These are phyloP conservation scores for Tuber indicum DNA, from an alignment of 495 filamentous ascomycete genomes.

Conservation along the genomic window DNA sequence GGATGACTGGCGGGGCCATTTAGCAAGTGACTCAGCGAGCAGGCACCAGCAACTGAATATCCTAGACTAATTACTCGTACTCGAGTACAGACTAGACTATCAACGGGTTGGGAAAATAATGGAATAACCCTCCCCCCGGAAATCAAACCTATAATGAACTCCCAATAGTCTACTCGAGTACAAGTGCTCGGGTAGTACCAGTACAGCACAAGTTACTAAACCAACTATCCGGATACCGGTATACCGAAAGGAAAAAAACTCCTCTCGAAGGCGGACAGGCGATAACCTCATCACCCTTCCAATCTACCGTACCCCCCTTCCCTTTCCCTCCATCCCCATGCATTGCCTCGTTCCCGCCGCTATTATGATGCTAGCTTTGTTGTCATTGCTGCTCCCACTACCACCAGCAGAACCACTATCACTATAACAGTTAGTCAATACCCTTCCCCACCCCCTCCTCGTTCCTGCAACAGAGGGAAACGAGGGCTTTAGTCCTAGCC, in stretches of 20 bases:
- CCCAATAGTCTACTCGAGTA: neutral
- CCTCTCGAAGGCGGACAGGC: neutral
- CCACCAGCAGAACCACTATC: neutral
- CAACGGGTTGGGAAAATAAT: neutral
- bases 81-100: no score
- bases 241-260: neutral
- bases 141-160: neutral
- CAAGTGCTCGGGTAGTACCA: no score
- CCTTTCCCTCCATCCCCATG: neutral
- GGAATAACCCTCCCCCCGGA: neutral
- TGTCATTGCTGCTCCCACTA: neutral
- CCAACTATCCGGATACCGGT: neutral
- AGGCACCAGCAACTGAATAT: neutral
- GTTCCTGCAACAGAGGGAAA: neutral
- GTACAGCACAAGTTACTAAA: neutral
- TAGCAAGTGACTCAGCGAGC: neutral
- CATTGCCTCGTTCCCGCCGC: slow-evolving; percentile 3
- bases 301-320: neutral
- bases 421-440: neutral
- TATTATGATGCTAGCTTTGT: neutral
- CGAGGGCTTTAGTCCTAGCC: neutral
- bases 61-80: no score
- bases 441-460: neutral
- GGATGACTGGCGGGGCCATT: neutral
- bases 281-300: neutral